A percentile compares a stretch with the other conserved stretches of the same genome.
These are phyloP conservation scores for Globisporangium mamillatum DNA, from an alignment of 352 stramenopile genomes.

Conservation along the genomic window DNA sequence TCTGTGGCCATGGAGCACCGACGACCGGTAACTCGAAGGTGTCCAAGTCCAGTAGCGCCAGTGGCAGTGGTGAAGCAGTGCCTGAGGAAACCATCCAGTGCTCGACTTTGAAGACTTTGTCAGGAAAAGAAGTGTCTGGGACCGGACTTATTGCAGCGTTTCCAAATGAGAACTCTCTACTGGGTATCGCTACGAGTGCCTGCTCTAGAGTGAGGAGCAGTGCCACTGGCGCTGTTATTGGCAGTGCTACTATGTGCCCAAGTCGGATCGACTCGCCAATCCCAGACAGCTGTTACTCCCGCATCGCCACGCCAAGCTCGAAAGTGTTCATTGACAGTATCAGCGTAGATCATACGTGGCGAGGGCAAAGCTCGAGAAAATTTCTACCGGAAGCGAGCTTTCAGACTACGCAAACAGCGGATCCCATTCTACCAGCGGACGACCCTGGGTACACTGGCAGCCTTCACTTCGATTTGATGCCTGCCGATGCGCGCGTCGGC, in stretches of 20 bases:
- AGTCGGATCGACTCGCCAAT: background rate
- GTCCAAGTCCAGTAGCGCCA: background rate
- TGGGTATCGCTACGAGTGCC: background rate
- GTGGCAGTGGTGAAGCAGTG: background rate
- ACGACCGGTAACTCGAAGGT: background rate
- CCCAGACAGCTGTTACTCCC: constrained; percentile 1
- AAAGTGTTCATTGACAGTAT: constrained; percentile 9
- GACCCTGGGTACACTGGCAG: constrained; percentile 18
- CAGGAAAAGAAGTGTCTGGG: background rate
- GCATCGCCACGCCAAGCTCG: background rate
- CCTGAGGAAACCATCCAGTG: background rate
- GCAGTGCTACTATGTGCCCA: background rate
- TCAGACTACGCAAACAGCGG: background rate
- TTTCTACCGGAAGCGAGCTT: background rate
- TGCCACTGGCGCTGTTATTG: background rate
- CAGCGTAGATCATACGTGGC: constrained; percentile 3
- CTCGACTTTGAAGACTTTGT: background rate
- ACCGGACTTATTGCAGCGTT: constrained; percentile 11
- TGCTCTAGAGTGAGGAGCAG: background rate
- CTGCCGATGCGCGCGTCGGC: constrained; percentile 18
- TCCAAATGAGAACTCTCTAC: background rate
- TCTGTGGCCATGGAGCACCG: background rate
- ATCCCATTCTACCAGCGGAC: background rate
- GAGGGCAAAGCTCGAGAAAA: background rate
- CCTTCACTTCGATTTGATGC: constrained; percentile 20